Evolutionary conservation across 2,329 filamentous ascomycete species (phyloP), one percentile per base, ranked within the genome.

Genomic region (Diaporthe sp.): DNA sequence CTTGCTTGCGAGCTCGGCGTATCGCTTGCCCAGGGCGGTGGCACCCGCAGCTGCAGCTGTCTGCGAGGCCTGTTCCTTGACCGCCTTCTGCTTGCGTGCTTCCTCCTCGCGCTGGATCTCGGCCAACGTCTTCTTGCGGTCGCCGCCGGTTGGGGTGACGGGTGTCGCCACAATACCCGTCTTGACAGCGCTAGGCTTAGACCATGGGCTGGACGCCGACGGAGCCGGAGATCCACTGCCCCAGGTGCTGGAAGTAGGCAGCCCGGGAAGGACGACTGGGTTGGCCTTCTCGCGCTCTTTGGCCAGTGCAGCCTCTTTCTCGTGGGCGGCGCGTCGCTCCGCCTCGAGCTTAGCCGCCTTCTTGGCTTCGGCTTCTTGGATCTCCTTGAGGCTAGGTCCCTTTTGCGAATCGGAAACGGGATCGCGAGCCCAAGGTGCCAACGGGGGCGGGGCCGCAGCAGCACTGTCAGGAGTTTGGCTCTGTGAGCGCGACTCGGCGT

Each of bases 61-160:
- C 79, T 91, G 90, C 5, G 84, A 83, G 3, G 88, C 85, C 9
- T 83, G 79, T 65, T 91, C 87, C 78, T 85, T 87, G 2, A 92
- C 70, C 25, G 74, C 90, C 82, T 94, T 95, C 80, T 94, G 92
- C 89, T 99, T 99, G 78, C 94, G 93, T 25, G 90, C 89, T 82
- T 98, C 97, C 82, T 99, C 97, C 85, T 99, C 97, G 77, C 96
- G 96, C 83, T 98, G 97, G 75, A 99, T 98, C 79, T 98, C 96
- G 34, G 95, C 95, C 59, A 98, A 88, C 0, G 95, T 98, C 90
- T 98, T 98, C 88, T 97, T 97, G 42, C 84, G 82, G 53, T 84
- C 77, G 19, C 81, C 80, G 19, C 82, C 80, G 42, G 83, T 81
- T 22, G 83, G 80, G 37, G 82, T 80, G 7, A 82, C 81, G n/a